These are phyloP conservation scores for Penicillium aurantiogriseum DNA, from an alignment of 2,329 filamentous ascomycete species.

Conservation along the genomic window DNA sequence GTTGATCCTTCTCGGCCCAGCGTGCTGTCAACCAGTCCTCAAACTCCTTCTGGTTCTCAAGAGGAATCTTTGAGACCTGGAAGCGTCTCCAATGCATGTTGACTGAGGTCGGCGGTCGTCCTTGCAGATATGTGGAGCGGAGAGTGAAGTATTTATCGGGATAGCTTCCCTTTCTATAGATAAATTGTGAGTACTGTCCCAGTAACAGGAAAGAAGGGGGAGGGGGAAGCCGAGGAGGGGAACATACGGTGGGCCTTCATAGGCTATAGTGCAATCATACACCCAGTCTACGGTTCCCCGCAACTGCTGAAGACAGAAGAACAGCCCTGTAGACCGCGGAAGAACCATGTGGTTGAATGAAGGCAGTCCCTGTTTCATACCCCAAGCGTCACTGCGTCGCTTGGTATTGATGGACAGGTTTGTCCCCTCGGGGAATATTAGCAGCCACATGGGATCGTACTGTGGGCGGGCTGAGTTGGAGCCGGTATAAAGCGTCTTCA, in stretches of 20 bases:
- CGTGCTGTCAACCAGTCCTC: conserved; percentile 79
- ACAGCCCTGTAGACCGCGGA: conserved; percentile 60
- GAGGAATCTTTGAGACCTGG: conserved; percentile 73
- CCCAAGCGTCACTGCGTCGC: conserved; percentile 56
- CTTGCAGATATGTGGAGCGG: conserved; percentile 81
- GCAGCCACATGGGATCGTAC: conserved; percentile 64
- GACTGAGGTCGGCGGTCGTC: conserved; percentile 86
- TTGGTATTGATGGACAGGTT: conserved; percentile 59
- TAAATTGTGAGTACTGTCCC: background rate
- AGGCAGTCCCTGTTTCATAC: conserved; percentile 56
- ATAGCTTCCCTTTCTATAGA: conserved; percentile 67
- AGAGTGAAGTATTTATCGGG: conserved; percentile 92
- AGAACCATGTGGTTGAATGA: conserved; percentile 61
- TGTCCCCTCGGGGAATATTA: conserved; percentile 66
- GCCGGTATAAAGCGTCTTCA: conserved; percentile 52
- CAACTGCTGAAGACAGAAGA: conserved; percentile 61
- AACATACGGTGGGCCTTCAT: conserved; percentile 87
- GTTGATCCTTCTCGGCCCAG: conserved; percentile 88
- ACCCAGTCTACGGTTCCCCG: conserved; percentile 61
- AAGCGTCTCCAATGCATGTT: conserved; percentile 97
- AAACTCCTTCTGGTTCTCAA: conserved; percentile 71
- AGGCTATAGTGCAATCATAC: conserved; percentile 84
- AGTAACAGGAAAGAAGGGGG: background rate
- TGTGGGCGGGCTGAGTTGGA: conserved; percentile 48
- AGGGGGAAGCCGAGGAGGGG: too few species aligned